Base-by-base conservation (phyloP, 331 rosid species). In the Spiraea crenata region DNA sequence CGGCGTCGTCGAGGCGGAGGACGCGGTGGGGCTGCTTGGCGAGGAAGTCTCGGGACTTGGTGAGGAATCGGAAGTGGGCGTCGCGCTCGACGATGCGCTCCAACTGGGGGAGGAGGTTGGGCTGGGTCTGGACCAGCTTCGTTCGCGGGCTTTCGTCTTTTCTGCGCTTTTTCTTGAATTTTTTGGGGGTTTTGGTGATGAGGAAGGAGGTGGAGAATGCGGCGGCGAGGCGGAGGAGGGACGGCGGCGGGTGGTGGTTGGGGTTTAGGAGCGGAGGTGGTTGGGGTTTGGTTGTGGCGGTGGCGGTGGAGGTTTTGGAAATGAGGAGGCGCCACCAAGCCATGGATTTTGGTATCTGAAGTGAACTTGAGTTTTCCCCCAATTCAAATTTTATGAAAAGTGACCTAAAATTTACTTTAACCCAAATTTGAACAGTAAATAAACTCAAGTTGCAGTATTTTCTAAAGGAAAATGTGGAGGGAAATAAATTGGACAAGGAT, bases 1-100 rank as follows among this genome's bases (percentile, higher is more conserved):
- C 97, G 58, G 99, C 96, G 62, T 91, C 92, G 67, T 93, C 97
- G 65, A 93, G 97, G 75, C 79, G 97, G 68, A 91, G 81, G 37
- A 93, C 91, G 57, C 83, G 93, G 65, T 93, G 92, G 39, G 96
- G 92, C 55, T 89, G 91, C 58, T 75, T 72, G 63, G 83, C 84
- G 77, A 93, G 89, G 67, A 70, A 87, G 5, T 83, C 84, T 40
- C 89, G 91, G 9, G 98, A 72, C 12, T 56, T 81, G 37, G 75
- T 70, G 16, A 84, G 83, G 77, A 92, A 87, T 3, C 74, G 79
- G 35, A 79, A 73, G 64, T 56, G 65, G 51, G 84, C 65, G 64
- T 92, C 95, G 54, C 82, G 86, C 35, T 73, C 68, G 34, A 89
- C 71, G 40, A 92, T 72, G 74, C 76, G 92, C 50, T 92, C 92